Conservation (phyloP, 2,329 filamentous ascomycete genomes). For the Xylaria arbuscula region DNA sequence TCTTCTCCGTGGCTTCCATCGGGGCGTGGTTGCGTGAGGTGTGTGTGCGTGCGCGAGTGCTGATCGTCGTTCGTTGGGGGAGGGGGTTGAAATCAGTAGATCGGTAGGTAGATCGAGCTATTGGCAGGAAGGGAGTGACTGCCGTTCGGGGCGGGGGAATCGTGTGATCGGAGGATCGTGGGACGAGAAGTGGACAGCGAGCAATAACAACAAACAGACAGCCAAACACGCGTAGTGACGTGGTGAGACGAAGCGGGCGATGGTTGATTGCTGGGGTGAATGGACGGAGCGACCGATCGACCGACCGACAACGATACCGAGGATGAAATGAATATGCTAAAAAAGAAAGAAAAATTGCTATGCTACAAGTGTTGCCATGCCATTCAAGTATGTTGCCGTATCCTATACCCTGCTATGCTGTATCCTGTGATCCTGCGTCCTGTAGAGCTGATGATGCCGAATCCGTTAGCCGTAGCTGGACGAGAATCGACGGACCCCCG, state of each 20-base stretch:
- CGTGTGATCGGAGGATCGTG: background rate
- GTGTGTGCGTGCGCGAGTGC: background rate
- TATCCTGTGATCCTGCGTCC: background rate
- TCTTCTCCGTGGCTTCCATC: constrained; percentile 48
- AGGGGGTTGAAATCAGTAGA: background rate
- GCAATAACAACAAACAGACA: background rate
- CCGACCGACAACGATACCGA: background rate
- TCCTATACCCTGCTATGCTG: background rate
- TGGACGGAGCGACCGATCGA: background rate
- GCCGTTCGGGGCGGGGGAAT: background rate
- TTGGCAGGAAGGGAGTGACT: background rate
- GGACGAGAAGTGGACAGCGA: background rate
- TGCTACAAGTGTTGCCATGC: constrained; percentile 27
- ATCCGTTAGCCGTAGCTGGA: background rate
- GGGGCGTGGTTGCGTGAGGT: constrained; percentile 7
- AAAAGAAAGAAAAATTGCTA: constrained; percentile 13
- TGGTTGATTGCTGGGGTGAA: constrained; percentile 11
- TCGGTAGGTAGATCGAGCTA: background rate
- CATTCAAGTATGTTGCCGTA: constrained; percentile 13
- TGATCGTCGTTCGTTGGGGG: background rate
- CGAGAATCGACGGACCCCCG: background rate
- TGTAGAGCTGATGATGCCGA: background rate
- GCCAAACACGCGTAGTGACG: background rate
- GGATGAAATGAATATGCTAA: background rate
- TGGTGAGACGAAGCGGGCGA: background rate